These are phyloP conservation scores for Paecilomyces dactylethromorphus DNA, from an alignment of 2,329 filamentous ascomycete genomes.

Conservation along the genomic window DNA sequence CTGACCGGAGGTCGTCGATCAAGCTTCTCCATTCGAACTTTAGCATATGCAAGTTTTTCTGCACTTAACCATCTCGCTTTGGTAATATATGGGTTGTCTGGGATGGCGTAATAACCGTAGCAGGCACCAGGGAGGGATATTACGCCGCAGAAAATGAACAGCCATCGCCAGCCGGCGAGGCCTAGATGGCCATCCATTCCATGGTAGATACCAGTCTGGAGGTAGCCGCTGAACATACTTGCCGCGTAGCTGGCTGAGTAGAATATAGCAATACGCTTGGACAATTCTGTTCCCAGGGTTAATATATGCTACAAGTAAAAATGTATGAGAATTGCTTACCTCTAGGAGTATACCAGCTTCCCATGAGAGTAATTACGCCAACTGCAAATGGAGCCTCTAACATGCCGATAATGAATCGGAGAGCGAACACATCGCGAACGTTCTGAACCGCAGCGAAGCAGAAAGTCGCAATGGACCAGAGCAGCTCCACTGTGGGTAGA, in stretches of 20 bases:
- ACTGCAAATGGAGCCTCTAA: slow-evolving; percentile 13
- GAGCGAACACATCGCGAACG: slow-evolving; percentile 13
- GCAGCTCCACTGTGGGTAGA: slow-evolving; percentile 12
- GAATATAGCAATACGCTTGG: slow-evolving; percentile 18
- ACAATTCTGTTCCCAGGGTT: slow-evolving; percentile 11
- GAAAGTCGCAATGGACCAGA: slow-evolving; percentile 15
- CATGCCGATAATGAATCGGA: slow-evolving; percentile 15
- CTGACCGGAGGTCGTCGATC: slow-evolving; percentile 6
- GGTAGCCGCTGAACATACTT: slow-evolving; percentile 15
- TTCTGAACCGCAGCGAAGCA: slow-evolving; percentile 17
- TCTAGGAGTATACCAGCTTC: slow-evolving; percentile 9
- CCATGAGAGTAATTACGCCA: slow-evolving; percentile 15
- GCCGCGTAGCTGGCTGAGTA: slow-evolving; percentile 12
- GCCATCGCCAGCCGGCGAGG: slow-evolving; percentile 21
- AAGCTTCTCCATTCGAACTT: slow-evolving; percentile 7
- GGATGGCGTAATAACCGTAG: slow-evolving; percentile 21
- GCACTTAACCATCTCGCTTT: slow-evolving; percentile 11
- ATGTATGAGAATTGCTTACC: slow-evolving; percentile 2
- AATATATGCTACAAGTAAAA: not conserved
- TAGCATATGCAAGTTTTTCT: slow-evolving; percentile 1
- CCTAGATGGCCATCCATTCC: slow-evolving; percentile 10
- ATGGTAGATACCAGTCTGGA: slow-evolving; percentile 15
- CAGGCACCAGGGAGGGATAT: slow-evolving; percentile 21
- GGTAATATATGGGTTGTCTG: slow-evolving; percentile 27
- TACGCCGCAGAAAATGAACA: slow-evolving; percentile 25